Base-by-base conservation (phyloP, 2,329 filamentous ascomycete genomes). In the Proliferodiscus dingleyae region DNA sequence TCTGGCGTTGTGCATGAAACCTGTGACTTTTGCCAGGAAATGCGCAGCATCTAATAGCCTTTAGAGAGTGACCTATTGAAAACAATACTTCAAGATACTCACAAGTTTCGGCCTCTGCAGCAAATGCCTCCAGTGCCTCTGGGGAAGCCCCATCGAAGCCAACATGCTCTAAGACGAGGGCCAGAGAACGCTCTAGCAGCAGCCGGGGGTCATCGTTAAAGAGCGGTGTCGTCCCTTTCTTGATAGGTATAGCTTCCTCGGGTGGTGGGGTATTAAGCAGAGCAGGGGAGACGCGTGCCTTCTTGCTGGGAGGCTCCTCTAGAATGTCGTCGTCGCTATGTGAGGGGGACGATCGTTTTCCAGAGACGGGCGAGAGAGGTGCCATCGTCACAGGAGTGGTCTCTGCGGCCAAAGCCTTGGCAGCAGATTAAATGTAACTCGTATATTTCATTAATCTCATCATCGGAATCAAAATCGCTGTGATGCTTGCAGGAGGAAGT, bases 41-140 rank as follows among this genome's bases (percentile, higher is more conserved):
- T 59, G 54, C 18, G 51, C 37, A 9, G 53, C 54, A 54, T 64
- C 63, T 65, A 41, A 9, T 51, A 26, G 7, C 37, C 26, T 42
- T 58, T 44, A 56, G 44, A 44, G 45, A 16, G 16, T 21, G 15
- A n/a, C 19, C 15, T 21, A 23, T 23, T 23, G n/a, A 22, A 36
- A n/a, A n/a, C n/a, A n/a, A 10, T 16, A 37, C 38, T 36, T 15
- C 18, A 11, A 16, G 42, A 55, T 44, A 61, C 77, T 49, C 61
- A 83, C 80, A 84, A 4, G 71, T 70, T 56, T 83, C 80, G 1
- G 75, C 73, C 53, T 74, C 67, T 16, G 66, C 62, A 3, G 76
- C 71, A 34, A 83, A 77, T 52, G 74, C 74, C 60, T 83, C 78
- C 54, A 84, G 62, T 2, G 80, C 78, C 43, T 80, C 74, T 6